Conservation (phyloP, 2,329 filamentous ascomycete genomes). For the Fusarium kyushuense region DNA sequence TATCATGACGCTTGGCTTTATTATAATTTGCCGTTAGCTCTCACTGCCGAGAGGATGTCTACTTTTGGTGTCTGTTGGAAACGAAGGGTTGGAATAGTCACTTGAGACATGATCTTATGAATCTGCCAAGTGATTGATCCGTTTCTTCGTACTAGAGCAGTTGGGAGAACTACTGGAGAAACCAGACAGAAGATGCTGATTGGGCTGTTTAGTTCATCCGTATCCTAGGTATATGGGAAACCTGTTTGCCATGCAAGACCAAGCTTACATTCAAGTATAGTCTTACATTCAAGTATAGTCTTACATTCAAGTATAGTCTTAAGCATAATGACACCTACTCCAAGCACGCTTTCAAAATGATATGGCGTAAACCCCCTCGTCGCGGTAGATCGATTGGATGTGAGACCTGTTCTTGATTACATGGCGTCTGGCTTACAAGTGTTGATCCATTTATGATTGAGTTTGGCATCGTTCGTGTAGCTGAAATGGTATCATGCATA, state of each 20-base stretch:
- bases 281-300: neutral
- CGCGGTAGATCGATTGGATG: neutral
- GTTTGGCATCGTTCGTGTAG: neutral
- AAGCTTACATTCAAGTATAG: neutral
- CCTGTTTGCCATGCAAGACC: neutral
- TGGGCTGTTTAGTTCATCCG: neutral
- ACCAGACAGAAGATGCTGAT: accelerated
- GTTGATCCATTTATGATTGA: neutral
- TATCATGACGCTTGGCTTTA: neutral
- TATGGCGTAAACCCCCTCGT: too few species aligned
- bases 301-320: neutral
- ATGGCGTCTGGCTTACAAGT: conserved; percentile 10
- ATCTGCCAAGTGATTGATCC: neutral
- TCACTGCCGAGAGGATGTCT: neutral
- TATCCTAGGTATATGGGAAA: neutral
- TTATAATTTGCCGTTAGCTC: neutral
- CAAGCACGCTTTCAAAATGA: neutral
- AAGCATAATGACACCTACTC: neutral
- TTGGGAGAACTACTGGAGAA: neutral
- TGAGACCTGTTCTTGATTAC: neutral
- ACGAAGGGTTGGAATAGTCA: neutral
- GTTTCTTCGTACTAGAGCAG: neutral
- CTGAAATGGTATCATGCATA: neutral
- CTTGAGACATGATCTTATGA: neutral
- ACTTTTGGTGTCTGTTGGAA: neutral